Conservation (phyloP, 2,329 filamentous ascomycete species). For the Hyphodiscus sp. region DNA sequence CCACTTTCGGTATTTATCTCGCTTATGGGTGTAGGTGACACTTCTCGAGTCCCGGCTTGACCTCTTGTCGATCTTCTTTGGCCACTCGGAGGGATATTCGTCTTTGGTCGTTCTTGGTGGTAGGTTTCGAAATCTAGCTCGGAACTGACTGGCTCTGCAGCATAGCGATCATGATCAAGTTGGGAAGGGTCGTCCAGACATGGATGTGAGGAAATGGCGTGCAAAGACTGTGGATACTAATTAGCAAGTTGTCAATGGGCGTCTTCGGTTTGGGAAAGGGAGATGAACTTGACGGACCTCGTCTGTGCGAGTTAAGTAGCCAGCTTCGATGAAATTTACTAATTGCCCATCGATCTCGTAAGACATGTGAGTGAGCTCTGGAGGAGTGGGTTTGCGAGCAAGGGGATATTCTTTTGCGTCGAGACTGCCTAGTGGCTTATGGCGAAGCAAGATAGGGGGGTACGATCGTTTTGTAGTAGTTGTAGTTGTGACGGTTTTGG, state of each 20-base stretch:
- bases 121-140: background rate
- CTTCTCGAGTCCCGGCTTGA: slow-evolving; percentile 6
- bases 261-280: background rate
- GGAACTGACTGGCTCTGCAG: background rate
- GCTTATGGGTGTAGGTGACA: slow-evolving; percentile 16
- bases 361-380: slow-evolving; percentile 68
- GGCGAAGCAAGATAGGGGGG: slow-evolving; percentile 75
- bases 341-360: slow-evolving; percentile 60
- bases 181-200: background rate
- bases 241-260: background rate
- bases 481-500: slow-evolving; percentile 77
- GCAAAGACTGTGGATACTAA: background rate
- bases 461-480: slow-evolving; percentile 82
- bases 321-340: slow-evolving; percentile 8
- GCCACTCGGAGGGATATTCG: slow-evolving; percentile 3
- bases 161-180: background rate
- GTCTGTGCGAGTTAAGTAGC: background rate
- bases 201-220: background rate
- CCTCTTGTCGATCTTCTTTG: slow-evolving; percentile 12
- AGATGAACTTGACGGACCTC: slow-evolving; percentile 6
- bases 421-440: slow-evolving; percentile 56
- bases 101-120: slow-evolving; percentile 12
- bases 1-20: background rate
- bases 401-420: slow-evolving; percentile 89
- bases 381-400: slow-evolving; percentile 74